phyloP scores from a whole-genome alignment of 306 rosid species.

The Heteromeles arbutifolia region DNA sequence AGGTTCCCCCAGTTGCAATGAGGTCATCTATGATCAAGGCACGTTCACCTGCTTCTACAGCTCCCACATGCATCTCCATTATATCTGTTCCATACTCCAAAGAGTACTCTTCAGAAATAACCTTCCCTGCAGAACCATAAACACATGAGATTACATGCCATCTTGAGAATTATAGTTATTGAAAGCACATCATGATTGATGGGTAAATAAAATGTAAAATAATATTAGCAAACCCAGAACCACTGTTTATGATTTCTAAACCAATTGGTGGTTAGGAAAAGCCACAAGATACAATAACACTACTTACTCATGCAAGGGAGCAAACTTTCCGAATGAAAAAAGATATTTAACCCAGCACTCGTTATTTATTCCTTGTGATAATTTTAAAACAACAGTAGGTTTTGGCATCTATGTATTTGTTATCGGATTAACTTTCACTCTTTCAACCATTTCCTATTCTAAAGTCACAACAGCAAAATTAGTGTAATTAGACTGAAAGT shows the following conservation, averaged over 20 bases:
- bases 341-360: neutral
- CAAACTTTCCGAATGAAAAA: neutral
- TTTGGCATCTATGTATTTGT: neutral
- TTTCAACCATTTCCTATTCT: neutral
- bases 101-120: slow-evolving; percentile 95
- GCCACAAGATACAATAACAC: neutral
- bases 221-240: neutral
- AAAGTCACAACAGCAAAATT: neutral
- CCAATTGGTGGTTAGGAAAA: neutral
- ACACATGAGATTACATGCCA: neutral
- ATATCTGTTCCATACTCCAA: slow-evolving; percentile 93
- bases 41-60: slow-evolving; percentile 83
- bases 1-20: slow-evolving; percentile 96
- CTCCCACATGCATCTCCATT: slow-evolving; percentile 98
- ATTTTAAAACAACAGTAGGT: neutral
- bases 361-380: neutral
- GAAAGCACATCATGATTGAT: neutral
- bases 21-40: slow-evolving; percentile 92
- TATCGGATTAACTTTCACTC: neutral
- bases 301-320: neutral
- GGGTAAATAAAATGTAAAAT: neutral
- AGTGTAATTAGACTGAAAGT: neutral
- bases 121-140: slow-evolving; percentile 56
- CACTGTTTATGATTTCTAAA: neutral
- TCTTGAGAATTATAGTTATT: neutral